Base-by-base conservation (phyloP, 352 stramenopile genomes). In the Pythium volutum region DNA sequence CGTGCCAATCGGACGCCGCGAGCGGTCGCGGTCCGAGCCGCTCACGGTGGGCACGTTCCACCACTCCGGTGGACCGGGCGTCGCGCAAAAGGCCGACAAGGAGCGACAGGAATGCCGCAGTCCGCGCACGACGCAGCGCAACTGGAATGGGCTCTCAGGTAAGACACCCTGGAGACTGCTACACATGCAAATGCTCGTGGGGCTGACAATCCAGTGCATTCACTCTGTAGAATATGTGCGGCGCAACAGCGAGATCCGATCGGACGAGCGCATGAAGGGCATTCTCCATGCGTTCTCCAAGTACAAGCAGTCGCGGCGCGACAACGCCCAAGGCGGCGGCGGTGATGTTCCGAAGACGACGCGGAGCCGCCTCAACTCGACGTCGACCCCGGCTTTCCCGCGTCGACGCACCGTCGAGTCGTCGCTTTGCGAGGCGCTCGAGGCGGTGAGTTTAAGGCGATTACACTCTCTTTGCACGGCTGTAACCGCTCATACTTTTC, bases 121-220 rank as follows among this genome's bases (percentile, higher is more conserved):
- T 58, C 80, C 78, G 29, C 75, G 79, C 15, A 62, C 69, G 3
- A 74, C 75, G 55, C 71, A 65, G 6, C 83, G 77, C 27, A 71
- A 83, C 51, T 91, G 79, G 79, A 82, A 91, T 63, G 74, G 76
- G 26, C 59, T 88, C n/a, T 67, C 64, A 66, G 74, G 70, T 83
- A 16, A n/a, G n/a, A n/a, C n/a, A n/a, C n/a, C n/a, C n/a, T n/a
- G n/a, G n/a, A n/a, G n/a, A n/a, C n/a, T n/a, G n/a, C n/a, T n/a
- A n/a, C n/a, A n/a, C n/a, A n/a, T n/a, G n/a, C n/a, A 45, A 45
- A 20, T 45, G 8, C 7, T 22, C 12, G 12, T 20, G 47, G 3
- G 20, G 3, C 42, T 49, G 25, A 52, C 46, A 18, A 41, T 2
- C 31, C 4, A 33, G 23, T 5, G 2, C 10, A 18, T 22, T 12